These are phyloP conservation scores for Schoenoplectus tabernaemontani DNA, from an alignment of 202 grass and related monocot species.

Conservation along the genomic window DNA sequence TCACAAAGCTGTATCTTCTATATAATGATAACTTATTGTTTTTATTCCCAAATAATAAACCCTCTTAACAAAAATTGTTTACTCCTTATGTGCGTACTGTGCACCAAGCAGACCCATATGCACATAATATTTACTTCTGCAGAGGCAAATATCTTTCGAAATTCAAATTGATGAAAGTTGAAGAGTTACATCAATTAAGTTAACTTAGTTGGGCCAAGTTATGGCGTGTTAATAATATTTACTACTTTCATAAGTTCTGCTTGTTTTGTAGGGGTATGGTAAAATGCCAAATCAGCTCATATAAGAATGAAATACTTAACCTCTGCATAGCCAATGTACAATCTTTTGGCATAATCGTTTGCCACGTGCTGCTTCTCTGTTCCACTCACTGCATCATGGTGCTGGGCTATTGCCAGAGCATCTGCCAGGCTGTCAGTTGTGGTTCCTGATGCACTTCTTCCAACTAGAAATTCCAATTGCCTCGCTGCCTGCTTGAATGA, in stretches of 20 bases:
- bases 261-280: background rate
- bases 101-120: background rate
- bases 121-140: background rate
- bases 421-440: slow-evolving; percentile 65
- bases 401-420: slow-evolving; percentile 79
- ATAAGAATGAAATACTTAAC: slow-evolving; percentile 25
- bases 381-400: slow-evolving; percentile 93
- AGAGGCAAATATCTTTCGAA: background rate
- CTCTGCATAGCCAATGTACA: slow-evolving; percentile 80
- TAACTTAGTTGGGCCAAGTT: background rate
- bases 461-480: slow-evolving; percentile 67
- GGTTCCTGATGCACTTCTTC: slow-evolving; percentile 34
- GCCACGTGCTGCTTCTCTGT: slow-evolving; percentile 98
- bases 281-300: background rate
- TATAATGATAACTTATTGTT: background rate
- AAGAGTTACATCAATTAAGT: background rate
- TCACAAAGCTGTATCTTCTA: background rate
- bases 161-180: background rate
- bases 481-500: slow-evolving; percentile 55
- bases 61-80: background rate
- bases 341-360: slow-evolving; percentile 95
- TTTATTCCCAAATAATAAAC: background rate
- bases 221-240: background rate
- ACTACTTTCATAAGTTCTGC: background rate
- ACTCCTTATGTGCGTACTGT: background rate